Evolutionary conservation across 2,329 filamentous ascomycete genomes (phyloP), one percentile per base, ranked within the genome.

Genomic region (Xylariales sp.): DNA sequence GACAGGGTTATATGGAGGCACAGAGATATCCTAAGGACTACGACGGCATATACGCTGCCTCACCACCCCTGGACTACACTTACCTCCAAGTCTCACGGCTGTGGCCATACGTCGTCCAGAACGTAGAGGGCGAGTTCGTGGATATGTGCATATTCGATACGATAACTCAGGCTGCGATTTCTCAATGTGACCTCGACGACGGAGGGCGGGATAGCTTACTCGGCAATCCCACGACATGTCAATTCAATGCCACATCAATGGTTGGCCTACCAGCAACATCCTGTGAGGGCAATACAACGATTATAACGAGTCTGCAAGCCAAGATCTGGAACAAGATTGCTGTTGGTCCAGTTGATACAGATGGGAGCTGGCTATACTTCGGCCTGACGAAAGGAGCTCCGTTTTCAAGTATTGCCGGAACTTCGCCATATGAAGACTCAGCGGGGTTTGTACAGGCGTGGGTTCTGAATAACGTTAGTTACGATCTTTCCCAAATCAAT

Each of bases 11-110:
- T 18, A 71, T 71, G 49, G 62, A 72, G 9, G 68, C 72, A 0
- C 70, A 79, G 48, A 54, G 64, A 7, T 76, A 70, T 44, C 74
- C 76, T 0, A 61, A 70, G 1, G 69, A 72, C 24, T 78, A 75
- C 32, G 70, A 79, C 33, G 76, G 76, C 3, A 68, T 78, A 11
- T 52, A 76, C 0, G 74, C 73, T 1, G 67, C 63, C 0, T 60
- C 60, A 2, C 66, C 69, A 1, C 74, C 69, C 5, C 46, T 68
- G 5, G 51, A 63, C 31, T 52, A 52, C 44, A 14, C 18, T n/a
- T 14, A 34, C n/a, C 20, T 40, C n/a, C 21, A 33, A 12, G 31
- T 19, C 9, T 33, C 38, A 11, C 18, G 16, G 11, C 31, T 40
- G 3, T 40, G 38, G 38, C 38, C 38, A 5, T 34, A 14, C 12